Base-by-base conservation (phyloP, 768 basidiomycete genomes). In the Tulasnella sp. region DNA sequence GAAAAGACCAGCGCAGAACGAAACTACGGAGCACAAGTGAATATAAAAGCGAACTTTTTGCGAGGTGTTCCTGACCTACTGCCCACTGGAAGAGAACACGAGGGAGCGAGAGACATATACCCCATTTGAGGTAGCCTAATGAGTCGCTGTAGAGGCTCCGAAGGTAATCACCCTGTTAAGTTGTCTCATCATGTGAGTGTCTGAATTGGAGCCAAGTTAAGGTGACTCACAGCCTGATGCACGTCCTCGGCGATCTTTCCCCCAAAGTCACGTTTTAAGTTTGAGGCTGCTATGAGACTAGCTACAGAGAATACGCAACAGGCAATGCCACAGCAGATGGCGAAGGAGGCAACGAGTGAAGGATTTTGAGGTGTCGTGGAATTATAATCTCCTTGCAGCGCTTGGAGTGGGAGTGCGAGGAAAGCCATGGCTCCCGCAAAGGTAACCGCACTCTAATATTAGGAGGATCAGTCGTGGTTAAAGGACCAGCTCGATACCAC, bases 1-100 rank as follows among this genome's bases (percentile, higher is more conserved):
- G 34, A 56, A 19, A 12, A 75, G 52, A 44, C 46, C 75, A 1
- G 34, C 34, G 46, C 75, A 48, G 44, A 75, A 48, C 31, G 36
- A 48, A 12, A 75, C 75, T 75, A 19, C 7, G 27, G n/a, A n/a
- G 27, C 2, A 40, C 38, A 10, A n/a, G 24, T 40, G n/a, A 42
- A 16, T 14, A 19, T 19, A 36, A 24, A 14, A 21, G 38, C 34
- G n/a, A 14, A 36, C 0, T 6, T 18, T 68, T 68, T 68, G 5
- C 27, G 40, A 39, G 31, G 12, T 12, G 34, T 48, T n/a, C n/a
- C 75, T 21, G 39, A 75, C 75, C 75, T 75, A 75, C 52, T 44
- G 42, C 75, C 75, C 75, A 75, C 12, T 75, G 27, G 31, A 75
- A 48, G 14, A 75, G 44, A 12, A 52, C 75, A 44, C 75, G 52